Evolutionary conservation across 2,329 filamentous ascomycete species (phyloP), one percentile per base, ranked within the genome.

Genomic region (Pseudomassariella vexata): DNA sequence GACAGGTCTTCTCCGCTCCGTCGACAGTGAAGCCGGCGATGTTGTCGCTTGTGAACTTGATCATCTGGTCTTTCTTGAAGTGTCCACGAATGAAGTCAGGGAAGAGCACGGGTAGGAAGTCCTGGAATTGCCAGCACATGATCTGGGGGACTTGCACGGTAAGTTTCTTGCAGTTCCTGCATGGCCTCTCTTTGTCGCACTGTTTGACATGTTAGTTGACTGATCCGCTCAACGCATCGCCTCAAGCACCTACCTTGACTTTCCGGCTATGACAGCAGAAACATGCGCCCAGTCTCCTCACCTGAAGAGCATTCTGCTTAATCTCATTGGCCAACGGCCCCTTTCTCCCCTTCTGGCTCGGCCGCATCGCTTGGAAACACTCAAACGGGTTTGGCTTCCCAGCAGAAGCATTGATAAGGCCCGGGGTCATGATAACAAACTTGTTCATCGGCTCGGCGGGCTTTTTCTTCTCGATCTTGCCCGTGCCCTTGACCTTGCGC

Each of bases 211-310:
- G 24, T 38, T 24, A 38, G 26, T n/a, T n/a, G n/a, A n/a, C n/a
- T n/a, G n/a, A n/a, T n/a, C n/a, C n/a, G n/a, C n/a, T n/a, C n/a
- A n/a, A n/a, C 26, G 19, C 14, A 28, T 15, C n/a, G n/a, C n/a
- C n/a, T n/a, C n/a, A n/a, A n/a, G n/a, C n/a, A 18, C 15, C 5
- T 29, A 42, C 39, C 48, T 68, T 70, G 33, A 77, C 73, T 49
- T 77, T 77, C 41, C 73, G 68, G 36, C 66, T 68, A 45, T 73
- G 70, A 45, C 73, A 77, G 54, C 70, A 73, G 55, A 76, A 76
- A 47, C 73, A 77, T 8, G 73, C 73, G 5, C 73, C 72, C 5
- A 62, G 50, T 19, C 70, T 62, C 11, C 73, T 64, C 9, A 77
- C 70, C 34, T 71, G 63, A 3, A 75, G 57, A 1, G 73, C 73